Evolutionary conservation across 805 yeast genomes (phyloP), one percentile per base, ranked within the genome.

Genomic region (Barnettozyma wickerhamii): DNA sequence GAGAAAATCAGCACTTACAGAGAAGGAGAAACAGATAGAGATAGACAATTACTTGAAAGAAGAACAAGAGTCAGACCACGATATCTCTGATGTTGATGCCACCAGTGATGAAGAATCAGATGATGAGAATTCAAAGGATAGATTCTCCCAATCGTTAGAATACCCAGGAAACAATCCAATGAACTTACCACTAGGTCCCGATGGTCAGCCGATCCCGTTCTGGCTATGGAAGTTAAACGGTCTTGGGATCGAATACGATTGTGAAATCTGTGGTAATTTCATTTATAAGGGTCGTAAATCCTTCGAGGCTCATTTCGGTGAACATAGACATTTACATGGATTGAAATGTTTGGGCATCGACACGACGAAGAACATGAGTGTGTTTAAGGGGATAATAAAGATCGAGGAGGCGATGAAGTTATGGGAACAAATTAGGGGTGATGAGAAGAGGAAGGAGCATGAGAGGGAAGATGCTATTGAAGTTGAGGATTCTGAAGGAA

Each of bases 191-290:
- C 38, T 86, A 0, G 98, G 95, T 0, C 74, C 85, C 15, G 97
- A 90, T 61, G 97, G 97, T 0, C 74, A 72, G 30, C 97, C 97
- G 1, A 87, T 93, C 21, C 99, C 99, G 2, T 78, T 72, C 40
- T 93, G 99, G 99, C 67, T 93, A 21, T 90, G 79, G 69, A 93
- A 90, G 60, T 66, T 90, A 33, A 89, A 88, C 53, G 99, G 99
- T 0, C 68, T 90, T 10, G 84, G 84, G 41, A 72, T 76, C 32
- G 77, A 74, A 38, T 86, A 78, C 51, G 53, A 63, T 1, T 93
- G 99, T 59, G 97, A 93, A 62, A 75, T 93, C 7, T 93, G 99
- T 58, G 95, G 95, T 5, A 79, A 85, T 52, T 59, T 63, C 24
- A 64, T 67, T 7, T 91, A 82, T 62, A 74, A 76, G 51, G 99